Conservation (phyloP, 2,329 filamentous ascomycete genomes). For the Colletotrichum cuscutae region DNA sequence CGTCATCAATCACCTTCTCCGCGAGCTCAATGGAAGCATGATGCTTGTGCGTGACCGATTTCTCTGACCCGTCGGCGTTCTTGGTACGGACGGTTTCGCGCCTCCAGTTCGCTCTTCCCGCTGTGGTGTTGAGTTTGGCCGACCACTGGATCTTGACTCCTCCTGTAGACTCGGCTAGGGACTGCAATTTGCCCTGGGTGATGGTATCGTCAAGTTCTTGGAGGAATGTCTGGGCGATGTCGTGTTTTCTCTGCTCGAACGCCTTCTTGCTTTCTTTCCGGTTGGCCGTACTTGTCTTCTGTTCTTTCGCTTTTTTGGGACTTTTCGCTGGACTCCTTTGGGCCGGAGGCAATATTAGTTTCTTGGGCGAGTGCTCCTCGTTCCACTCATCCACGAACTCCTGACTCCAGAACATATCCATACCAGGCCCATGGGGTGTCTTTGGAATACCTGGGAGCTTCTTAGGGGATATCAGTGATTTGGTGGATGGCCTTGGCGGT, state of each 20-base stretch:
- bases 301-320: slow-evolving; percentile 37
- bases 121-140: slow-evolving; percentile 82
- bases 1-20: slow-evolving; percentile 84
- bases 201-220: slow-evolving; percentile 74
- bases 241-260: slow-evolving; percentile 72
- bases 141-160: slow-evolving; percentile 80
- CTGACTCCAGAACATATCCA: slow-evolving; percentile 70
- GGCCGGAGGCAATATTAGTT: slow-evolving; percentile 45
- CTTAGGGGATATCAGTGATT: slow-evolving; percentile 42
- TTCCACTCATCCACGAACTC: slow-evolving; percentile 72
- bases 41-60: slow-evolving; percentile 51
- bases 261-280: slow-evolving; percentile 61
- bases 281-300: slow-evolving; percentile 40
- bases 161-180: slow-evolving; percentile 71
- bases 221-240: slow-evolving; percentile 72
- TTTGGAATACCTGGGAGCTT: slow-evolving; percentile 56
- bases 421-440: slow-evolving; percentile 63
- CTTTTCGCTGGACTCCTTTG: slow-evolving; percentile 39
- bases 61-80: slow-evolving; percentile 38
- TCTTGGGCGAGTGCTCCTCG: slow-evolving; percentile 67
- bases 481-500: slow-evolving; percentile 37
- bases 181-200: slow-evolving; percentile 67
- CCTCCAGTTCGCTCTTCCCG: slow-evolving; percentile 79
- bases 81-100: slow-evolving; percentile 62
- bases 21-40: slow-evolving; percentile 90